Evolutionary conservation across 2,329 filamentous ascomycete species (phyloP).

Genomic region (Pseudogymnoascus sp.): DNA sequence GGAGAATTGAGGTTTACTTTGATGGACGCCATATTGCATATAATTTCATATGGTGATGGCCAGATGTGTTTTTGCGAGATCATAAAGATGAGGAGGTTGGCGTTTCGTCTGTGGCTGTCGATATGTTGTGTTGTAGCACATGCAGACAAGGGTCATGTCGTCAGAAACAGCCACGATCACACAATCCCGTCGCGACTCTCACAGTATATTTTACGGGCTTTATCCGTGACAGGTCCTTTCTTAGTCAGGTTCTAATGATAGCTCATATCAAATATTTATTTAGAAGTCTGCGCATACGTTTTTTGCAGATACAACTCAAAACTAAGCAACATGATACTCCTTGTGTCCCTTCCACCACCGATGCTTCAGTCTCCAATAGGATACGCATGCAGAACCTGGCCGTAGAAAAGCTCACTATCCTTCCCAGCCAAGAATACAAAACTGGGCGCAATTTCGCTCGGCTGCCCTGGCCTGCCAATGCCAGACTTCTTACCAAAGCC

Average conservation of each 20-base stretch:
- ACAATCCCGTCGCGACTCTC: background rate
- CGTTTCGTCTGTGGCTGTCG: background rate
- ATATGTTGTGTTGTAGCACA: background rate
- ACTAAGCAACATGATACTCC: background rate
- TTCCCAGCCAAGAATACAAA: constrained; percentile 68
- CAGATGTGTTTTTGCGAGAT: background rate
- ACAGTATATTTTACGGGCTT: background rate
- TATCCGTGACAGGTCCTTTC: background rate
- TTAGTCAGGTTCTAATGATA: background rate
- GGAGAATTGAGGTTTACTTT: constrained; percentile 5
- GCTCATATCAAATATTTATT: background rate
- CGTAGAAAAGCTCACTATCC: constrained; percentile 63
- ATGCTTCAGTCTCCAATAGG: background rate
- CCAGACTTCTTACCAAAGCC: constrained; percentile 24
- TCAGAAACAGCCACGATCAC: constrained; percentile 1
- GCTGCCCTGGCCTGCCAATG: constrained; percentile 69
- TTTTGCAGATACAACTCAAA: background rate
- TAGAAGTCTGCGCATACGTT: background rate
- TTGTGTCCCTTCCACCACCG: background rate
- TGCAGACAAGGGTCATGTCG: constrained; percentile 1
- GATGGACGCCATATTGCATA: constrained; percentile 1
- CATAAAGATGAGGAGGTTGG: constrained; percentile 2
- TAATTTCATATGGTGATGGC: constrained; percentile 3
- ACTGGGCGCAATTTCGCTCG: constrained; percentile 68
- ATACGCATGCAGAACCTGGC: constrained; percentile 44